phyloP scores from a whole-genome alignment of 2,329 filamentous ascomycete genomes.

The Curvularia hawaiiensis region DNA sequence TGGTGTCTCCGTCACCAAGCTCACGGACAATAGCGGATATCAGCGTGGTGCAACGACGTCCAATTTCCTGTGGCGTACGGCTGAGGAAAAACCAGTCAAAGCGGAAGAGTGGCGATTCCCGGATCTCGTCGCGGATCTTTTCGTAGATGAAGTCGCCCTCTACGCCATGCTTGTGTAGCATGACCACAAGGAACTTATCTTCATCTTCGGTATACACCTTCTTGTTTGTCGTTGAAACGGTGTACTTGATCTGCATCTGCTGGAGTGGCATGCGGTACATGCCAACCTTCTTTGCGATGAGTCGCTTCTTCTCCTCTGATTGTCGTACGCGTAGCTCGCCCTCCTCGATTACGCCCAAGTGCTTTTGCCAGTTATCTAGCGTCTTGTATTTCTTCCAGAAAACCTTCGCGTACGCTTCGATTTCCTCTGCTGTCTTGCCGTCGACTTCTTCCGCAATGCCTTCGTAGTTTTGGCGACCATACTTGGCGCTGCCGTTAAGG shows the following conservation, averaged over 20 bases:
- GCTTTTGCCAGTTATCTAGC: slow-evolving; percentile 86
- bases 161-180: slow-evolving; percentile 89
- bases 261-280: slow-evolving; percentile 97
- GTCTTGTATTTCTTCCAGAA: slow-evolving; percentile 97
- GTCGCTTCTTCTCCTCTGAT: slow-evolving; percentile 89
- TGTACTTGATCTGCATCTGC: slow-evolving; percentile 98
- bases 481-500: slow-evolving; percentile 91
- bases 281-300: slow-evolving; percentile 92
- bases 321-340: slow-evolving; percentile 90
- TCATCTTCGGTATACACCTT: slow-evolving; percentile 99
- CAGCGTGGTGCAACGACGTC: slow-evolving; percentile 89
- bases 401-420: slow-evolving; percentile 89
- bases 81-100: slow-evolving; percentile 99
- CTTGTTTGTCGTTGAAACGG: slow-evolving; percentile 98
- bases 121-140: slow-evolving; percentile 94
- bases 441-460: slow-evolving; percentile 89
- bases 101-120: slow-evolving; percentile 90
- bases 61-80: slow-evolving; percentile 89
- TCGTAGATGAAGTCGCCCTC: slow-evolving; percentile 92
- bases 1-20: slow-evolving; percentile 70
- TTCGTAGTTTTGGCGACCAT: slow-evolving; percentile 83
- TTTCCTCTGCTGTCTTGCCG: slow-evolving; percentile 82
- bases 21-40: slow-evolving; percentile 94
- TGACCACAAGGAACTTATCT: slow-evolving; percentile 91
- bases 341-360: slow-evolving; percentile 86